Percentiles rank a stretch among this genome's conserved stretches.
Conservation (phyloP, 164 flowering plant species). For the Umbellularia californica region DNA sequence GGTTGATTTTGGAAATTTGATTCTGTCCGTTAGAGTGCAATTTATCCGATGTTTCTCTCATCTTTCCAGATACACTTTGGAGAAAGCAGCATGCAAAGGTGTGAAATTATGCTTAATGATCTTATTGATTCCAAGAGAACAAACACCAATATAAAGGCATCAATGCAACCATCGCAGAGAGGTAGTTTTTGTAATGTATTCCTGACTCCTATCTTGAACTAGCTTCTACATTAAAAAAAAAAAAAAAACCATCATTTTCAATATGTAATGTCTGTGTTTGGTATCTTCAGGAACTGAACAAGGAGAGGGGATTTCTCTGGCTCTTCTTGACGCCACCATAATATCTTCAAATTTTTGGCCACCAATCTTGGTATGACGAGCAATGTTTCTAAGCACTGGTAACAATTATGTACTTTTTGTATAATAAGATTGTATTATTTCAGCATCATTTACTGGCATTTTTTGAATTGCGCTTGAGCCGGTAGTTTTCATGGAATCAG, state of each 20-base stretch:
- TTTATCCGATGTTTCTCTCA: slow-evolving; percentile 12
- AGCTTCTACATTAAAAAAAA: neutral
- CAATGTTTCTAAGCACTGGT: neutral
- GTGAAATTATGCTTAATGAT: slow-evolving; percentile 99
- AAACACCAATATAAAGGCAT: slow-evolving; percentile 82
- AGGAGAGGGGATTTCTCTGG: slow-evolving; percentile 52
- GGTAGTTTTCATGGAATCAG: neutral
- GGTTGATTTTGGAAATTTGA: neutral
- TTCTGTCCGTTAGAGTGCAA: neutral
- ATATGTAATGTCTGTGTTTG: neutral
- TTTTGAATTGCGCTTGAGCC: neutral
- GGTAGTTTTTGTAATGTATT: slow-evolving; percentile 28
- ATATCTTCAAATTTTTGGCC: slow-evolving; percentile 99
- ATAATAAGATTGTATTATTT: too few species aligned
- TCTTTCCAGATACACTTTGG: slow-evolving; percentile 87
- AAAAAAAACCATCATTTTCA: neutral
- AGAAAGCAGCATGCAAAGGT: slow-evolving; percentile 93
- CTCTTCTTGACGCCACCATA: slow-evolving; percentile 74
- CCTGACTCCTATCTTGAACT: neutral
- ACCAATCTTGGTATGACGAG: slow-evolving; percentile 73
- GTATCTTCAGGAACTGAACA: slow-evolving; percentile 29
- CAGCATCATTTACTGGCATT: neutral
- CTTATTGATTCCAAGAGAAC: slow-evolving; percentile 92
- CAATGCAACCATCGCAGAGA: slow-evolving; percentile 44
- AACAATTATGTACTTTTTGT: neutral